Conservation (phyloP, 805 yeast genomes). For the Wickerhamomyces hampshirensis region DNA sequence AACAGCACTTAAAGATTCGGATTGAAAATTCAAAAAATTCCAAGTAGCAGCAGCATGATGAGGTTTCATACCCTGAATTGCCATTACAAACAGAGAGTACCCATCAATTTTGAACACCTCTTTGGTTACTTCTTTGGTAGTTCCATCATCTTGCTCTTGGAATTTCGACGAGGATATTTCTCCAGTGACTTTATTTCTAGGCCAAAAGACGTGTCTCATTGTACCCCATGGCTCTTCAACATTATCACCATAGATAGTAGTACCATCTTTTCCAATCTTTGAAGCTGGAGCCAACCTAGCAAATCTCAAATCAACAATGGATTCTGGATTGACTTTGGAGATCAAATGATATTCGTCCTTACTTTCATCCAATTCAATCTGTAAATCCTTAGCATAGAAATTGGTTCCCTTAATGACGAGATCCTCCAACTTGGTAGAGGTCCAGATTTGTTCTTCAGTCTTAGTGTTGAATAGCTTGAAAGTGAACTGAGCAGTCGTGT, state of each 20-base stretch:
- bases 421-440: slow-evolving; percentile 83
- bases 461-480: slow-evolving; percentile 65
- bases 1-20: slow-evolving; percentile 65
- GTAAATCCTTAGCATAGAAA: slow-evolving; percentile 72
- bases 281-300: slow-evolving; percentile 69
- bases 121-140: slow-evolving; percentile 7
- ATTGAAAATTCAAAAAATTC: slow-evolving; percentile 91
- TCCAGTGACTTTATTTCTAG: slow-evolving; percentile 74
- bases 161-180: slow-evolving; percentile 41
- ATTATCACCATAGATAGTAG: slow-evolving; percentile 83
- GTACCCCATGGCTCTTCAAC: slow-evolving; percentile 88
- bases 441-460: slow-evolving; percentile 62
- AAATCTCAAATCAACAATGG: slow-evolving; percentile 65
- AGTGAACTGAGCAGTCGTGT: slow-evolving; percentile 90
- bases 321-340: slow-evolving; percentile 63
- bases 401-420: slow-evolving; percentile 68
- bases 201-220: slow-evolving; percentile 97
- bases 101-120: slow-evolving; percentile 29
- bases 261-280: slow-evolving; percentile 86
- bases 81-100: slow-evolving; percentile 84
- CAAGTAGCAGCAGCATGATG: slow-evolving; percentile 97
- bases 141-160: slow-evolving; percentile 4
- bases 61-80: slow-evolving; percentile 98
- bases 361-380: slow-evolving; percentile 55
- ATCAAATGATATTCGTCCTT: slow-evolving; percentile 48